These are phyloP conservation scores for Hysterangium stoloniferum DNA, from an alignment of 768 basidiomycete species.

Conservation along the genomic window DNA sequence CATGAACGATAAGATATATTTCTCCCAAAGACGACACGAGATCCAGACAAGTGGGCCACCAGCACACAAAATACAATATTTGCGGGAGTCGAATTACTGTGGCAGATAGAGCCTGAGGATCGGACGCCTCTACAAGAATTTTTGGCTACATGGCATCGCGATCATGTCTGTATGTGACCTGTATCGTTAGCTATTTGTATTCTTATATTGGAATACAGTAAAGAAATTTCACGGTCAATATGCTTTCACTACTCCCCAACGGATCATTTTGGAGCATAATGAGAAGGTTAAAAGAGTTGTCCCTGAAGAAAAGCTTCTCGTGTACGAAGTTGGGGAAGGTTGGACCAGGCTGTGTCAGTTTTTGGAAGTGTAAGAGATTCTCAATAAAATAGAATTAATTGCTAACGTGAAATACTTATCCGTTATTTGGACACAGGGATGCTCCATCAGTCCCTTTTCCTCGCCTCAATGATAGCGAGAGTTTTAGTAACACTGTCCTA, in stretches of 20 bases:
- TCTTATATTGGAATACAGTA: background rate
- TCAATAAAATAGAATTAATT: too few relatives aligned
- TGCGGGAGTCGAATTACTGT: background rate
- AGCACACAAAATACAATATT: background rate
- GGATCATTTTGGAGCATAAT: background rate
- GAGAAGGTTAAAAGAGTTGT: background rate
- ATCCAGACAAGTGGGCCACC: background rate
- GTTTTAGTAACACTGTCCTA: too few relatives aligned
- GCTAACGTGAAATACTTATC: background rate
- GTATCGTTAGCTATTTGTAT: background rate
- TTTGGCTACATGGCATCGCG: too few relatives aligned
- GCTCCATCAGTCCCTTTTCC: background rate
- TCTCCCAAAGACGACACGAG: background rate
- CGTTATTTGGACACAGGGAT: background rate
- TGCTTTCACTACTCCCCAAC: background rate
- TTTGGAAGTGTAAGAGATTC: background rate
- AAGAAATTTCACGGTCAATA: background rate
- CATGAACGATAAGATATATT: background rate
- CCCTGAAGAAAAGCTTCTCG: constrained; percentile 1
- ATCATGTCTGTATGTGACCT: too few relatives aligned
- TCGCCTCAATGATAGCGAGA: background rate
- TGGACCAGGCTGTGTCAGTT: background rate
- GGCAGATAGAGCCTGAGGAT: background rate
- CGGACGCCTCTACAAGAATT: background rate
- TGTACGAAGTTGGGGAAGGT: background rate